Percentiles rank a stretch among this genome's conserved stretches.
Conservation (phyloP, 805 yeast genomes). For the Spathaspora gorwiae region DNA sequence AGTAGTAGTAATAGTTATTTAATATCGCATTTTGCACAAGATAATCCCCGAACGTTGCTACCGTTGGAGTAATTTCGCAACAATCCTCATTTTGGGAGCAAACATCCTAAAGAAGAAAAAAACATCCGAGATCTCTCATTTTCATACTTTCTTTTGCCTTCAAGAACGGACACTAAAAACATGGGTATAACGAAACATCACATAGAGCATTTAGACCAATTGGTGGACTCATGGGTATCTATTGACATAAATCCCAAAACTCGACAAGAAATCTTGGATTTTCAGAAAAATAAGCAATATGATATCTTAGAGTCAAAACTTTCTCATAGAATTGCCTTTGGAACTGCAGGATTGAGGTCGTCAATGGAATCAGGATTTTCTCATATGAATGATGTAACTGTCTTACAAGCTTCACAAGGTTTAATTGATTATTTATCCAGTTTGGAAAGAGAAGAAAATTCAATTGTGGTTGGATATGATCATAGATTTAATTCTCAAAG, state of each 20-base stretch:
- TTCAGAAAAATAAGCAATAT: constrained; percentile 36
- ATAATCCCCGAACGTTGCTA: no score
- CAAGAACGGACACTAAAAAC: background rate
- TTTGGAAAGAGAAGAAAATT: constrained; percentile 8
- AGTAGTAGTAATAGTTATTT: background rate
- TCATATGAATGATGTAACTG: constrained; percentile 84
- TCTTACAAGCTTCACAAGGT: constrained; percentile 87
- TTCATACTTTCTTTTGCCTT: no score
- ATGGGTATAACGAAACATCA: background rate
- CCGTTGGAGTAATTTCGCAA: no score
- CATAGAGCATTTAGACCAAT: constrained; percentile 13
- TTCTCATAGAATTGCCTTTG: constrained; percentile 66
- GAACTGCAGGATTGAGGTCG: constrained; percentile 90
- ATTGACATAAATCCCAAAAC: constrained; percentile 43
- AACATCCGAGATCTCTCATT: no score
- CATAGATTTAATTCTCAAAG: constrained; percentile 77
- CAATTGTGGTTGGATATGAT: constrained; percentile 85
- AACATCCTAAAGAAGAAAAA: no score
- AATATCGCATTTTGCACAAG: no score
- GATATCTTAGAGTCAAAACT: constrained; percentile 50
- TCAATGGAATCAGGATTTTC: constrained; percentile 88
- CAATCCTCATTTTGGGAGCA: no score
- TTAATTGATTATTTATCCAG: constrained; percentile 47
- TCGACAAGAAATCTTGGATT: constrained; percentile 47
- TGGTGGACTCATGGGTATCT: constrained; percentile 33